phyloP scores from a whole-genome alignment of 768 basidiomycete species.

The Leccinum subtestaceum region DNA sequence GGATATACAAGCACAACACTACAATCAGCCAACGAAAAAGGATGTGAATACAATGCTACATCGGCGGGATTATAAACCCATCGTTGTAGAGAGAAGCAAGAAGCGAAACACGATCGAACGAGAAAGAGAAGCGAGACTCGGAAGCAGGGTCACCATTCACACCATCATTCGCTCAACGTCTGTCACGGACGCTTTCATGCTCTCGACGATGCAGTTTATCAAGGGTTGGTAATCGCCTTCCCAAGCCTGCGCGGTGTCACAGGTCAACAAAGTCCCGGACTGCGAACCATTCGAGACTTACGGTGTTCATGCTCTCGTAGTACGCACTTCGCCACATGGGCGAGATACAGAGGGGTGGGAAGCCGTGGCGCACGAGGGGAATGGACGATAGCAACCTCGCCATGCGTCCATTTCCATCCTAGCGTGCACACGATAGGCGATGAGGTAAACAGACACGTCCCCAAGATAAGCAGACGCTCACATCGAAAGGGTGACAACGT shows the following conservation, averaged over 20 bases:
- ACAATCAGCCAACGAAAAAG: not conserved
- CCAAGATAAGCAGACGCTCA: conserved; percentile 8
- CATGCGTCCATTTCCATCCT: conserved; percentile 38
- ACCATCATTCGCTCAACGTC: conserved; percentile 33
- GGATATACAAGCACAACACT: not conserved
- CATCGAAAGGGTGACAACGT: conserved; percentile 36
- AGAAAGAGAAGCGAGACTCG: not conserved
- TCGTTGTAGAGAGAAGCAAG: not conserved
- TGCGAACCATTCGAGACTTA: conserved; percentile 8
- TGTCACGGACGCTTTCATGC: conserved; percentile 21
- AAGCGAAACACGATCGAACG: not conserved
- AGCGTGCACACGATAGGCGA: not conserved
- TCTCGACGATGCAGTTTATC: conserved; percentile 32
- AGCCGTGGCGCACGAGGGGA: conserved; percentile 33
- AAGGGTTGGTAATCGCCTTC: conserved; percentile 34
- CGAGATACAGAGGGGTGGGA: conserved; percentile 30
- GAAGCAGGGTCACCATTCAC: conserved; percentile 5
- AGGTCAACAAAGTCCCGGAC: not conserved
- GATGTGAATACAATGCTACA: not conserved
- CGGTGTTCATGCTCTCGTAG: conserved; percentile 34
- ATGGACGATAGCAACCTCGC: conserved; percentile 35
- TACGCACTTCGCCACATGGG: conserved; percentile 24
- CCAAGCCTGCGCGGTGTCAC: conserved; percentile 24
- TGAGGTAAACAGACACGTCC: not conserved
- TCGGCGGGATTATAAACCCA: not conserved